Base-by-base conservation (phyloP, 2,329 filamentous ascomycete genomes). In the Paraphaeosphaeria minitans region DNA sequence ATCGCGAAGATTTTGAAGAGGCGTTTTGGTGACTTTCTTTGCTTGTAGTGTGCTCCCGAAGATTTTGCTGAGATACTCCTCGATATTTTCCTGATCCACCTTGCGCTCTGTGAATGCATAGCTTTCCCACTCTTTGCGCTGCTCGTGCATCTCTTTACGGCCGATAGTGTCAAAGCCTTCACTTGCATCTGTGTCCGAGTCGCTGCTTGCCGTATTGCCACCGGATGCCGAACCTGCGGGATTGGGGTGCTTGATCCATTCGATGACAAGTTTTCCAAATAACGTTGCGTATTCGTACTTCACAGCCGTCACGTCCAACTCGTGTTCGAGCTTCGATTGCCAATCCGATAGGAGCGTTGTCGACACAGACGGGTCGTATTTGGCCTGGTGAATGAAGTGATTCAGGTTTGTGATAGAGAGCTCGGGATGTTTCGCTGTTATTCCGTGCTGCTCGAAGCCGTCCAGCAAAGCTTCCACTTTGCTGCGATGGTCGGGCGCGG, bases 41-140 rank as follows among this genome's bases (percentile, higher is more conserved):
- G 77, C 74, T 24, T 72, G 72, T 56, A 66, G 78, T 60, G 69
- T 80, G 69, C 62, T 76, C 62, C 39, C 74, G 66, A 88, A 88
- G 0, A 88, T 76, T 1, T 72, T 62, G 12, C 79, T 73, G 1
- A 89, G 80, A 63, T 86, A 88, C 0, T 69, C 60, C 3, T 76
- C 71, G 56, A 88, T 83, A 10, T 74, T 77, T 3, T 60, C 63
- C 9, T 72, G 69, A 61, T 87, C 79, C 2, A 81, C 81, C 16
- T 82, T 66, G 29, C 77, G 77, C 4, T 79, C 70, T 3, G 76
- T 76, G 66, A 88, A 88, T n/a, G 85, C 84, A 54, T 82, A 75
- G 1, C 75, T 69, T 67, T 88, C 86, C 84, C 85, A 88, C 13
- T 78, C 66, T 19, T 66, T 64, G 31, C 76, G 76, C 52, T 78